These are phyloP conservation scores for Dichotomocladium elegans DNA, from an alignment of 371 early-diverging fungal species.

Conservation along the genomic window DNA sequence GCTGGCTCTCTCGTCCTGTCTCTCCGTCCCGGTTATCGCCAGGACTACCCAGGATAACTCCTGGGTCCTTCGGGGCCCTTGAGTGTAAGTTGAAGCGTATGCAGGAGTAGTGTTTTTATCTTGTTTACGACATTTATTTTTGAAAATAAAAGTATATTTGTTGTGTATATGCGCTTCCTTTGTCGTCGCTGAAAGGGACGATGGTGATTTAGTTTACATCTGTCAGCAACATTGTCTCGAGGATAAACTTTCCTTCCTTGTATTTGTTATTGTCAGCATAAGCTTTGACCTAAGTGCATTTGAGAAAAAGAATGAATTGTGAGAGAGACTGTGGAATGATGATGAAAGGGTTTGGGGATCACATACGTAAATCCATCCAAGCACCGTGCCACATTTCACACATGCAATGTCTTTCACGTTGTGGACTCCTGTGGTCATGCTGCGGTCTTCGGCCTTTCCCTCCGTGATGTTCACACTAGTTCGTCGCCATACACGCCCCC, in stretches of 20 bases:
- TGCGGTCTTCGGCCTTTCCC: constrained; percentile 55
- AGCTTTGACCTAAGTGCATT: constrained; percentile 59
- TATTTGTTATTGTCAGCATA: constrained; percentile 61
- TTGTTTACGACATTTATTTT: no score
- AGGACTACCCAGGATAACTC: no score
- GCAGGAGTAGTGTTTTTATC: no score
- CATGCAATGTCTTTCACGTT: constrained; percentile 66
- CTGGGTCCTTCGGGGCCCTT: no score
- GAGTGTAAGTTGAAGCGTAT: no score
- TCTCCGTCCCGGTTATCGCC: no score
- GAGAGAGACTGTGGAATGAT: neutral
- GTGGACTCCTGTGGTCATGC: constrained; percentile 71
- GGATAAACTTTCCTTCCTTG: constrained; percentile 73
- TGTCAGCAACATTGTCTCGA: constrained; percentile 43
- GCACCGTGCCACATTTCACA: constrained; percentile 48
- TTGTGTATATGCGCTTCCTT: no score
- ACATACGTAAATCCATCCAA: constrained; percentile 76
- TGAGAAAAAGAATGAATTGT: neutral
- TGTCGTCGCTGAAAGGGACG: no score
- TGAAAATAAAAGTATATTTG: no score
- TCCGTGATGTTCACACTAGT: constrained; percentile 58
- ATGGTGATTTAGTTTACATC: constrained; percentile 9
- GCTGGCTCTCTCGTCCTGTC: no score
- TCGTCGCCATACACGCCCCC: neutral
- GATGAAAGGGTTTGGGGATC: no score